Base-by-base conservation (phyloP, 352 stramenopile species). In the Blastocystis sp. region DNA sequence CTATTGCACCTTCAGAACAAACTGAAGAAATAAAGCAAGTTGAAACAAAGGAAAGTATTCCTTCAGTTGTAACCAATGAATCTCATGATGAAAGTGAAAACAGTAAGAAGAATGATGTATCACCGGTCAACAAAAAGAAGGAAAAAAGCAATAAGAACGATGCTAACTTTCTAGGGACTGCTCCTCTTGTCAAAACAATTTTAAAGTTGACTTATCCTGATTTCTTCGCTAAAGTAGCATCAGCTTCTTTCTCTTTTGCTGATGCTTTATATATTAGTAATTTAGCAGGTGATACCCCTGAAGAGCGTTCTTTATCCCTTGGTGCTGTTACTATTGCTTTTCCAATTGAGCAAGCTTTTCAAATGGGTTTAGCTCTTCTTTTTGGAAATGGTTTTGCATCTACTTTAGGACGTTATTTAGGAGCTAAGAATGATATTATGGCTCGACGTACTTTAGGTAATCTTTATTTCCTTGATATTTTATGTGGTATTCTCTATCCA, bases 171-270 rank as follows among this genome's bases (percentile, higher is more conserved):
- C 19, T 62, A 21, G 52, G 52, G 23, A 62, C 48, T 49, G 52
- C 39, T 49, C 52, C 52, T 30, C 35, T 62, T 40, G n/a, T 62
- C 25, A 6, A 11, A 13, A 62, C 52, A 19, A 62, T 62, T 28
- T 62, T 37, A 41, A 42, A 36, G 19, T 36, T 62, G 16, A 62
- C 52, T 34, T 62, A 62, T 11, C 52, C 52, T 24, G 52, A 62
- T 33, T 49, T 62, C 7, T 41, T 62, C 27, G 52, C 52, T 11
- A 62, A 62, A 41, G 18, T 62, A 11, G 25, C 35, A 19, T 30
- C 21, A 34, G 16, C 48, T n/a, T 19, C 47, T 27, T 58, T 47
- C 23, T 47, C 19, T 34, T 9, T 58, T 4, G 34, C 47, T 13
- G 48, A 58, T 24, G 44, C 48, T n/a, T 36, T 58, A 24, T 58